Conservation (phyloP, 176 grass and related monocot species). For the Pontederia paniculata region DNA sequence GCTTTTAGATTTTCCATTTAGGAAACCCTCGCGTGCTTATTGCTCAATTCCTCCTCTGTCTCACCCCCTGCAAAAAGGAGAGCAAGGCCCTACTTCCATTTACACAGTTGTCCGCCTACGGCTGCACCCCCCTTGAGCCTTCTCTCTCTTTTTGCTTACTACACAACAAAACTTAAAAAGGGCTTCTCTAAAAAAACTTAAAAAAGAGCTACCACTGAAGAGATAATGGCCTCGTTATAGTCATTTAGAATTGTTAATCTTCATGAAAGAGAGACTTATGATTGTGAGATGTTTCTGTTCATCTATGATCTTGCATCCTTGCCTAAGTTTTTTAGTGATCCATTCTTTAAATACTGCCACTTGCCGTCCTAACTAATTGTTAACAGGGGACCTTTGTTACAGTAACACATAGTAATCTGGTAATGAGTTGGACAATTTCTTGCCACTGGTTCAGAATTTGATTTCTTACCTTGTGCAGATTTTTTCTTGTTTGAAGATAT, state of each 20-base stretch:
- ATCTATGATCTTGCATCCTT: background rate
- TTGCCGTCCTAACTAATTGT: background rate
- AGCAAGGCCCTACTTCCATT: background rate
- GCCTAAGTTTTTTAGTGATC: background rate
- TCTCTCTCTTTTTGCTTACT: background rate
- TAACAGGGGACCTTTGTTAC: too few species aligned
- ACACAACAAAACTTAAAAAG: background rate
- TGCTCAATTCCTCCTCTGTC: background rate
- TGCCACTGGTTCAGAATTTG: too few species aligned
- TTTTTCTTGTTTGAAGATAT: too few species aligned
- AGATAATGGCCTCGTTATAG: slow-evolving; percentile 1
- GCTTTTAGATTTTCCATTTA: background rate
- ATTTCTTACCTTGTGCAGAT: too few species aligned
- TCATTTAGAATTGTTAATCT: background rate
- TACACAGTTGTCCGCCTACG: background rate
- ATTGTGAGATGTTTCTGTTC: background rate
- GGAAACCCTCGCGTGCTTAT: background rate
- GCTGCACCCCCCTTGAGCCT: background rate
- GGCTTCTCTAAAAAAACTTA: too few species aligned
- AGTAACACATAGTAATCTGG: too few species aligned
- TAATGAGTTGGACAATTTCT: too few species aligned
- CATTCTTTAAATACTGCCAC: background rate
- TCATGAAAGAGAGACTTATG: background rate
- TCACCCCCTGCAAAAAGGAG: background rate
- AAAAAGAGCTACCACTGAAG: background rate